Evolutionary conservation across 768 basidiomycete genomes (phyloP), one percentile per base, ranked within the genome.

Genomic region (Leucocoprinus leucothites): DNA sequence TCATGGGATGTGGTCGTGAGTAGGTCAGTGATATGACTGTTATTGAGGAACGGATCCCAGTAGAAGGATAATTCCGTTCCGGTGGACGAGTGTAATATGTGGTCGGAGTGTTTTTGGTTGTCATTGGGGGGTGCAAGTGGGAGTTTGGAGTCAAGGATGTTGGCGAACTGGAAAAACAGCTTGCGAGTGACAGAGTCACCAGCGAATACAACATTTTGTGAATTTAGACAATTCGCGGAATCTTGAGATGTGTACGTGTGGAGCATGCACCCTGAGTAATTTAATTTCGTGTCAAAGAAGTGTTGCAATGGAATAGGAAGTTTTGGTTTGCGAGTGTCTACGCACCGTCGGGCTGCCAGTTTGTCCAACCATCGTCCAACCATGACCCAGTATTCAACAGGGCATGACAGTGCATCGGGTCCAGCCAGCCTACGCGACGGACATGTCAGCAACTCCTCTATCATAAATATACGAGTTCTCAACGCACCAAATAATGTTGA

Each of bases 11-110:
- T 42, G 14, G 21, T 35, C 3, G 52, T 58, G 25, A 89, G 70
- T 45, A 82, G 64, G n/a, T 74, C 63, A 40, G 71, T 64, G 14
- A 84, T 77, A 50, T 74, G 71, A 1, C 87, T 82, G 11, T 76
- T 71, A 67, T 95, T 97, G 42, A 96, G 78, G 67, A 83, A 96
- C 14, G 94, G 94, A 62, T 95, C 94, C 94, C 94, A 94, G 59
- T 75, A 64, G 68, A 93, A 91, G 9, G 77, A 74, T 16, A 91
- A 65, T 14, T 74, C 63, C 47, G 74, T 78, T 21, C 76, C 78
- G 40, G 76, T 69, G 25, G 60, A 67, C 3, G 84, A 77, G 8
- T 66, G 66, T 24, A 85, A 71, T 3, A 63, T 67, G 61, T 87
- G 73, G 67, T 95, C 82, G 1, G 77, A 66, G 68, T 96, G 93